Evolutionary conservation across 176 grass and related monocot species (phyloP), one percentile per base, ranked within the genome.

Genomic region (Musa itinerans): DNA sequence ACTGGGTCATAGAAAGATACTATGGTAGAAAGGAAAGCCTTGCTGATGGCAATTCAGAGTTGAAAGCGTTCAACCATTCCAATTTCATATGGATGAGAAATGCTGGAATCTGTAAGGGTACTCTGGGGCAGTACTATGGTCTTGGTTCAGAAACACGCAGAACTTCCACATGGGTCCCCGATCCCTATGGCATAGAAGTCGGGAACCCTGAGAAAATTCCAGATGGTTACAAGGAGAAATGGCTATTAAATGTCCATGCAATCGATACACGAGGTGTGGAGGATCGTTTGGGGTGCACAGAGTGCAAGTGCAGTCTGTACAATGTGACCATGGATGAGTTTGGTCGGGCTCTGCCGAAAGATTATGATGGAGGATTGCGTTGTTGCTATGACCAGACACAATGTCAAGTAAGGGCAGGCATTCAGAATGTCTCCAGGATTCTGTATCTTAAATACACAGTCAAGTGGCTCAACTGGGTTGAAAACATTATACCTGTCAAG

Each of bases 61-160:
- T 50, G 0, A 71, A 74, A 17, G 13, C 15, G 0, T 12, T 53
- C 0, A 65, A 78, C 2, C n/a, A 64, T 15, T 78, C 88, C 1
- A 80, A 79, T 53, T 61, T 55, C 1, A 72, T 88, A 51, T 25
- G 10, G 68, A 53, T 24, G 0, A n/a, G 74, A 26, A 96, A 97
- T 74, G 80, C 86, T 17, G 93, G 93, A 48, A 78, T 97, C 65
- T 97, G 93, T 78, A 70, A 34, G 16, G 10, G 15, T 2, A 74
- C 77, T 7, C 63, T 93, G 74, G 50, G 68, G 1, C 90, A 93
- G 72, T 92, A 97, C 81, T 97, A 74, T 3, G 93, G 93, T 1
- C 87, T 97, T 0, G 93, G 93, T 14, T 98, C 90, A 1, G 94
- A 98, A 82, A 93, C 94, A 12, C 94, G 94, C 21, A 87, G 76